Evolutionary conservation across 768 basidiomycete genomes (phyloP), one percentile per base, ranked within the genome.

Genomic region (Termitomyces sp.): DNA sequence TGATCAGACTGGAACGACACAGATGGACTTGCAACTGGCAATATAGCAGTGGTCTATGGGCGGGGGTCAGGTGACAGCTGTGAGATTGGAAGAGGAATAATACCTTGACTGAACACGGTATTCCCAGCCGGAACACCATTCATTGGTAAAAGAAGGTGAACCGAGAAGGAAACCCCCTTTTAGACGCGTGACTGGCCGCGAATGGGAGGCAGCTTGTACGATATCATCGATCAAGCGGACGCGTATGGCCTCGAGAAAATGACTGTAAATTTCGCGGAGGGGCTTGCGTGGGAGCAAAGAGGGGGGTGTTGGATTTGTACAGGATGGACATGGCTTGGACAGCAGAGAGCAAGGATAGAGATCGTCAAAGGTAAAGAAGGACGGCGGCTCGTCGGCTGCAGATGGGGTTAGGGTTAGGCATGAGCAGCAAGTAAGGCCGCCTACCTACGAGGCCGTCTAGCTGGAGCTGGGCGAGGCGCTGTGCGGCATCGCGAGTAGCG

Each of bases 121-220:
- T 37, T 87, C 78, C 87, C 87, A 89, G 16, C 80, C 80, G n/a
- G 73, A 65, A 23, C 80, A 79, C 89, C 89, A 89, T 65, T 85
- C 83, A 25, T 77, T 80, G 2, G 75, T 69, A 12, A 72, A 59
- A 42, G 73, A 68, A 4, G 68, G 63, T 29, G 79, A 73, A 50
- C 76, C 73, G 10, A 90, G 75, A n/a, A 91, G 65, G 61, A 92
- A 84, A 0, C 89, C 89, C 49, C 77, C 77, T 63, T 78, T 80
- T 41, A 87, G 72, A 25, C 87, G 77, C 42, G 75, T 77, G 35
- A 77, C 76, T 10, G 68, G 74, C 44, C 75, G 71, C 14, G 58
- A 56, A 31, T 62, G 38, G 51, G 62, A 71, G n/a, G 81, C 74
- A 8, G 72, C 68, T 51, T 73, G 71, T 7, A 79, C 74, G 42